Base-by-base conservation (phyloP, 1,284 basidiomycete species). In the Austropuccinia psidii region DNA sequence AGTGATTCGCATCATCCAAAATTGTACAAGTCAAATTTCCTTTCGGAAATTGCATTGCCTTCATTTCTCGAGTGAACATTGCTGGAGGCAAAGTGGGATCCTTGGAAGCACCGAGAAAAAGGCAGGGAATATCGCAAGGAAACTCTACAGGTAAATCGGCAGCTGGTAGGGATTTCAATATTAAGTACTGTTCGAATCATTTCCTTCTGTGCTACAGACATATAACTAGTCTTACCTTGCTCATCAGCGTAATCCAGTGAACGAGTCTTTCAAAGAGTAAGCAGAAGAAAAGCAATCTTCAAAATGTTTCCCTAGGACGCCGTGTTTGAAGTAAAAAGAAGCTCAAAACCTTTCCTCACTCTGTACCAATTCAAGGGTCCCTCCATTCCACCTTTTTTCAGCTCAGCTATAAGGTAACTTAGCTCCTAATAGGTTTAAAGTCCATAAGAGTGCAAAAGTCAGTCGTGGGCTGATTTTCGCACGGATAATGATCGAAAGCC, bases 91-190 rank as follows among this genome's bases (percentile, higher is more conserved):
- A 58, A 45, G 67, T 55, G 17, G 52, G 37, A 54, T 69, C 67
- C 4, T 45, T 33, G 6, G 66, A 55, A 17, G 54, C 66, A 9
- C 52, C 52, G 13, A 69, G n/a, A 58, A n/a, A 69, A 0, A 69
- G 54, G 33, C 67, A 57, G 37, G 67, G 67, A 55, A 69, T 49
- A 9, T 69, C 47, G 3, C 41, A 43, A 19, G 67, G 67, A 49
- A 31, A 69, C 8, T 39, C 17, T 19, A 17, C 15, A 9, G 67
- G 67, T 17, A 60, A 17, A 17, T 8, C 21, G 4, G 19, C 37
- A 41, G 67, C 67, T 69, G 39, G 15, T 52, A n/a, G n/a, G 19
- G 9, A n/a, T 4, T 8, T 8, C 5, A 49, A n/a, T 6, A 67
- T n/a, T 24, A 67, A 39, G 11, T 1, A 17, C 21, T 21, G 37